phyloP scores from a whole-genome alignment of 345 rosid genomes.

The Lumnitzera racemosa region DNA sequence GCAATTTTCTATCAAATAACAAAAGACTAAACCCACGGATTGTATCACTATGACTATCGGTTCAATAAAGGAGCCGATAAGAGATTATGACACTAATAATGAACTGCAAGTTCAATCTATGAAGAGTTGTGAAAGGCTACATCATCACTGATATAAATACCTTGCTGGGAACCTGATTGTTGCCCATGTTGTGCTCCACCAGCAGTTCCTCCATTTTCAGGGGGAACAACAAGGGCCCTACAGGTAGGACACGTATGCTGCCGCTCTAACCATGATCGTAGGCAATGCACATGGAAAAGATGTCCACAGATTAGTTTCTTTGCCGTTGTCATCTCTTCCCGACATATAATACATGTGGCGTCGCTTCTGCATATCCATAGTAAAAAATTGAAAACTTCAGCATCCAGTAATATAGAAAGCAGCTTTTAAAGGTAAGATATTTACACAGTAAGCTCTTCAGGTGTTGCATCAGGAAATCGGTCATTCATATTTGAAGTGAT shows the following conservation, averaged over 20 bases:
- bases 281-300: slow-evolving; percentile 93
- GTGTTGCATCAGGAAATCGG: slow-evolving; percentile 85
- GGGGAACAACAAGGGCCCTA: slow-evolving; percentile 80
- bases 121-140: too few relatives aligned
- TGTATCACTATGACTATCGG: too few relatives aligned
- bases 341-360: slow-evolving; percentile 91
- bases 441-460: slow-evolving; percentile 81
- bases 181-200: slow-evolving; percentile 52
- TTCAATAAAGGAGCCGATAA: too few relatives aligned
- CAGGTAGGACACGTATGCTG: slow-evolving; percentile 97
- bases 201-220: slow-evolving; percentile 59
- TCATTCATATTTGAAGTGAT: slow-evolving; percentile 98
- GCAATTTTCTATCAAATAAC: too few relatives aligned
- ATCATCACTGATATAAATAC: slow-evolving; percentile 11
- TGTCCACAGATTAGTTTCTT: slow-evolving; percentile 92
- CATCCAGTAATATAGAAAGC: too few relatives aligned
- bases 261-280: slow-evolving; percentile 93
- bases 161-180: slow-evolving; percentile 45
- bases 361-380: slow-evolving; percentile 61
- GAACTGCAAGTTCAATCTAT: too few relatives aligned
- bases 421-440: slow-evolving; percentile 13
- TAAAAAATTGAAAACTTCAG: slow-evolving; percentile 4
- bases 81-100: too few relatives aligned
- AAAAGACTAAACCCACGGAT: too few relatives aligned
- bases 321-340: slow-evolving; percentile 95